Evolutionary conservation across 176 grass and related monocot genomes (phyloP).

Genomic region (Rhynchospora pubera): DNA sequence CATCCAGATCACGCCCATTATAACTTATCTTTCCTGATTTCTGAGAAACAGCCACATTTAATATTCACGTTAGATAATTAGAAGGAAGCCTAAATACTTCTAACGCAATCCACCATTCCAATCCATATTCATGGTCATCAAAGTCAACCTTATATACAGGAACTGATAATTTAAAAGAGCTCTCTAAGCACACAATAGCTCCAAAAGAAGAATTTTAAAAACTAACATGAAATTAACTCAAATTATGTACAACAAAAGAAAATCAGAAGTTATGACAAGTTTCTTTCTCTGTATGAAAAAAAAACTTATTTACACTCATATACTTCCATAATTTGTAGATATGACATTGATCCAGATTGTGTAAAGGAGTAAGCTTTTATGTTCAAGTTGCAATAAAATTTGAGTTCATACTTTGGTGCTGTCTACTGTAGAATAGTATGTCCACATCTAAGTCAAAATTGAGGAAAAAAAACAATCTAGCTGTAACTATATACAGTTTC

Average conservation of each 20-base stretch:
- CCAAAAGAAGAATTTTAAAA: neutral
- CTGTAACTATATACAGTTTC: neutral
- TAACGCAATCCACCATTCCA: neutral
- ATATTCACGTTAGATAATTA: neutral
- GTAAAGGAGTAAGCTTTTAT: neutral
- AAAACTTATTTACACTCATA: neutral
- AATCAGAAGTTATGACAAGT: neutral
- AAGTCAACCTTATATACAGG: neutral
- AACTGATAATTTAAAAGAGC: neutral
- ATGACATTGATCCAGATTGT: neutral
- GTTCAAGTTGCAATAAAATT: neutral
- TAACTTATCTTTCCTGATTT: slow-evolving; percentile 52
- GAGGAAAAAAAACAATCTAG: neutral
- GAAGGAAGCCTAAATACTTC: neutral
- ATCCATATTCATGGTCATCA: neutral
- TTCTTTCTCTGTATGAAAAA: neutral
- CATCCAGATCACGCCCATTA: slow-evolving; percentile 37
- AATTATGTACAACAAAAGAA: neutral
- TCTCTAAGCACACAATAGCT: neutral
- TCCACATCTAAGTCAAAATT: neutral
- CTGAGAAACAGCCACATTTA: slow-evolving; percentile 13
- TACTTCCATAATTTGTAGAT: neutral
- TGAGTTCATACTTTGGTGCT: neutral
- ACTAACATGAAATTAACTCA: neutral
- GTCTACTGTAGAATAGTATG: neutral